Percentiles rank a stretch among this genome's conserved stretches.
Conservation (phyloP, 768 basidiomycete genomes). For the Suillus bovinus region DNA sequence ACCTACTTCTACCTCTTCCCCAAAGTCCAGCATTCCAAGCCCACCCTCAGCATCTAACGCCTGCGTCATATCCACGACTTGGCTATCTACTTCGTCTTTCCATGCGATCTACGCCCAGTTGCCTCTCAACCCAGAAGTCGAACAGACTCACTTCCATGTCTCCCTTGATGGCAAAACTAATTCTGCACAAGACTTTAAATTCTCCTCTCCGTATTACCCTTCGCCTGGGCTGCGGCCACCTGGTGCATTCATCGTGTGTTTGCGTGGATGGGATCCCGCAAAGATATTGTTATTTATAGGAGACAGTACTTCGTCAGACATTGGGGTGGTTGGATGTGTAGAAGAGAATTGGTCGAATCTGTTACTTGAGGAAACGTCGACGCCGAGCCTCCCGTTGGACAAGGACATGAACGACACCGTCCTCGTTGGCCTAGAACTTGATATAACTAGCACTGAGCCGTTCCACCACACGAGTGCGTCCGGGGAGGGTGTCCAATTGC, state of each 20-base stretch:
- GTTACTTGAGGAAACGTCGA: conserved; percentile 49
- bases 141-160: conserved; percentile 43
- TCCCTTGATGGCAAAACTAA: conserved; percentile 44
- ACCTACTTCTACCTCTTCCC: conserved; percentile 50
- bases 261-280: conserved; percentile 47
- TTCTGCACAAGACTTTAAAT: conserved; percentile 36
- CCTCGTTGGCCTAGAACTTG: conserved; percentile 61
- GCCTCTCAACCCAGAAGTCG: conserved; percentile 36
- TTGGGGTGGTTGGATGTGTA: conserved; percentile 44
- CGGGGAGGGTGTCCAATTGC: conserved; percentile 42
- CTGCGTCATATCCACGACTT: conserved; percentile 54
- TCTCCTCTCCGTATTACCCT: conserved; percentile 43
- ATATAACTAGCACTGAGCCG: conserved; percentile 54
- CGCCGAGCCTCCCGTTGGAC: conserved; percentile 65
- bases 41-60: conserved; percentile 53
- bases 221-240: conserved; percentile 48
- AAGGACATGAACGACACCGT: conserved; percentile 70
- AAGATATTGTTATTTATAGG: conserved; percentile 45
- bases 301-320: conserved; percentile 53
- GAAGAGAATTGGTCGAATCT: conserved; percentile 45
- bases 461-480: conserved; percentile 39
- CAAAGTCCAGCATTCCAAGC: conserved; percentile 55
- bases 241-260: conserved; percentile 39
- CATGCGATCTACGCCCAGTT: conserved; percentile 61
- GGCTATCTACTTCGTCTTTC: conserved; percentile 73